These are phyloP conservation scores for Boletellus ananas DNA, from an alignment of 768 basidiomycete genomes.

Conservation along the genomic window DNA sequence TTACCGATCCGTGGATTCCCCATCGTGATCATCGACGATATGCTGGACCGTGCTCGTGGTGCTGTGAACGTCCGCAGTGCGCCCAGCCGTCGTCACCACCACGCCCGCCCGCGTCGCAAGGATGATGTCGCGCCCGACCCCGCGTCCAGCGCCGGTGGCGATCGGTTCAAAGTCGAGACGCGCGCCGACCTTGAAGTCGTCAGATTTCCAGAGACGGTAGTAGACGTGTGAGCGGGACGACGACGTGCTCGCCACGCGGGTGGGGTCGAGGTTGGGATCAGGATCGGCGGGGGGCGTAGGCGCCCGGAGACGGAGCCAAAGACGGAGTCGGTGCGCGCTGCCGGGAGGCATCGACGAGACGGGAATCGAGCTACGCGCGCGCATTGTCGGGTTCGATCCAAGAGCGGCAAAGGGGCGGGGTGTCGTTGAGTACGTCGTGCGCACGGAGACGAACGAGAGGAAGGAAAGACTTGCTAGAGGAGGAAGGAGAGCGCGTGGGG, in stretches of 20 bases:
- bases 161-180: conserved; percentile 48
- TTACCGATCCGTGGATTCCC: too few species aligned
- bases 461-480: conserved; percentile 48
- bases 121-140: too few species aligned
- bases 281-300: conserved; percentile 27
- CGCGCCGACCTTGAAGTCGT: conserved; percentile 58
- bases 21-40: too few species aligned
- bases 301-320: conserved; percentile 47
- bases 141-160: too few species aligned
- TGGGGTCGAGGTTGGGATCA: neutral
- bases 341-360: conserved; percentile 50
- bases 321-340: conserved; percentile 58
- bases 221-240: conserved; percentile 38
- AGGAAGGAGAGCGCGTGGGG: conserved; percentile 52
- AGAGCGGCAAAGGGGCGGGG: too few species aligned
- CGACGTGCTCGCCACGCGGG: conserved; percentile 28
- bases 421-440: neutral
- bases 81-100: too few species aligned
- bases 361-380: conserved; percentile 45
- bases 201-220: conserved; percentile 64
- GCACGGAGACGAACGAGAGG: neutral
- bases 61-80: too few species aligned
- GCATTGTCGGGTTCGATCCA: neutral
- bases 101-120: too few species aligned
- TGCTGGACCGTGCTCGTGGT: too few species aligned